Evolutionary conservation across 352 stramenopile species (phyloP).

Genomic region (Pythium brassicae): DNA sequence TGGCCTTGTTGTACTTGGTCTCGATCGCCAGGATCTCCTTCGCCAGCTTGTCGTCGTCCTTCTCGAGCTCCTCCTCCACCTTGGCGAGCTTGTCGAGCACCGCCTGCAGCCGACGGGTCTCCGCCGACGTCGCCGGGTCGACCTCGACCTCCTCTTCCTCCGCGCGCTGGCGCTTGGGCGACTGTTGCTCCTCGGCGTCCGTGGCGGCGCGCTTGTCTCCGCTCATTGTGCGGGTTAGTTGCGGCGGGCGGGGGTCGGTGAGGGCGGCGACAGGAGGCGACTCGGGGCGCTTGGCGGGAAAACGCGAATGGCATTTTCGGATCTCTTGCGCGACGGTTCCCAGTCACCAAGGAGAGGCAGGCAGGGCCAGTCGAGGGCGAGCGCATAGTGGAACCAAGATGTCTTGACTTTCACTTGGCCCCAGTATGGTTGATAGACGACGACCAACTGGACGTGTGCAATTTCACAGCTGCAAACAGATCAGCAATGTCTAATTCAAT

Average conservation of each 20-base stretch:
- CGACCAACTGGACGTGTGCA: neutral
- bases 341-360: neutral
- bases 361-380: too few species aligned
- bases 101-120: conserved; percentile 47
- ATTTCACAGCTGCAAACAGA: neutral
- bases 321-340: neutral
- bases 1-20: conserved; percentile 70
- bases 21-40: conserved; percentile 69
- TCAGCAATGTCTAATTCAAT: neutral
- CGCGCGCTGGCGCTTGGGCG: conserved; percentile 74
- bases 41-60: conserved; percentile 55
- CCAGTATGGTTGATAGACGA: too few species aligned
- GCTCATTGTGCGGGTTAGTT: neutral
- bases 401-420: too few species aligned
- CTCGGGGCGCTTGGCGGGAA: neutral
- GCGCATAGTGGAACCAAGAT: too few species aligned
- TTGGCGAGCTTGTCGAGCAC: conserved; percentile 42
- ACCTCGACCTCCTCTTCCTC: conserved; percentile 32
- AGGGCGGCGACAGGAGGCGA: neutral
- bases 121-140: conserved; percentile 10
- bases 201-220: conserved; percentile 19
- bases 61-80: conserved; percentile 63
- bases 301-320: neutral
- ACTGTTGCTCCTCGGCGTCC: conserved; percentile 34
- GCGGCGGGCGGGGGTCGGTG: neutral